phyloP scores from a whole-genome alignment of 2,329 filamentous ascomycete species.

The Trichoderma sp. region DNA sequence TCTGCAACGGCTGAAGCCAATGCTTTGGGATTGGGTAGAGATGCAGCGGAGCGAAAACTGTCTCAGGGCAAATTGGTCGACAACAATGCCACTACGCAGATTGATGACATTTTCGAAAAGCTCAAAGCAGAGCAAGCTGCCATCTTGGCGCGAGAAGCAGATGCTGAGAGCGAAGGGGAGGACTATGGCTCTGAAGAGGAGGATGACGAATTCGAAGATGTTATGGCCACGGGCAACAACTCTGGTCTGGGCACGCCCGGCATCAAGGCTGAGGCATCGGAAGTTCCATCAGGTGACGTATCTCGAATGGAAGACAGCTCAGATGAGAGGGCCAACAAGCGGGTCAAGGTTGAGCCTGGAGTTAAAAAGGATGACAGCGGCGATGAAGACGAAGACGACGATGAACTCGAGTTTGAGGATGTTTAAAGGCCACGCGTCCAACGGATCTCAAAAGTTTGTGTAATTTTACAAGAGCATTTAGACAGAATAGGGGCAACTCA shows the following conservation, averaged over 20 bases:
- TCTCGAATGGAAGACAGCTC: constrained; percentile 29
- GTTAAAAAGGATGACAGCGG: constrained; percentile 45
- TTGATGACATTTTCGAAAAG: constrained; percentile 67
- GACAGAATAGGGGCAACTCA: neutral
- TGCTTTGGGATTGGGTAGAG: constrained; percentile 34
- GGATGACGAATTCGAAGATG: constrained; percentile 51
- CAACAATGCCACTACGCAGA: constrained; percentile 54
- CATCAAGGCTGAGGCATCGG: constrained; percentile 37
- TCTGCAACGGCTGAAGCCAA: constrained; percentile 31
- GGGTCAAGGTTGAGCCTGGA: constrained; percentile 56
- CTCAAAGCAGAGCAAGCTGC: constrained; percentile 61
- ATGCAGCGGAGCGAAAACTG: constrained; percentile 48
- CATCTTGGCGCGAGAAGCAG: constrained; percentile 31
- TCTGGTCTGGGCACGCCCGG: constrained; percentile 35
- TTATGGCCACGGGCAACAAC: constrained; percentile 39
- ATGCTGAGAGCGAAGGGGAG: constrained; percentile 35
- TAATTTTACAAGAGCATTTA: neutral
- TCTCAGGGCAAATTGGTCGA: constrained; percentile 39
- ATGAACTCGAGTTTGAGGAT: constrained; percentile 60
- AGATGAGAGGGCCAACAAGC: constrained; percentile 55
- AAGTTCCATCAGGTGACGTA: constrained; percentile 23
- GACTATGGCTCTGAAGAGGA: constrained; percentile 38
- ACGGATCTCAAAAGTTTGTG: neutral
- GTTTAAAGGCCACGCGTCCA: constrained; percentile 35
- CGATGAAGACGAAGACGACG: constrained; percentile 49